Base-by-base conservation (phyloP, 2,329 filamentous ascomycete species). In the Talaromyces sp. region DNA sequence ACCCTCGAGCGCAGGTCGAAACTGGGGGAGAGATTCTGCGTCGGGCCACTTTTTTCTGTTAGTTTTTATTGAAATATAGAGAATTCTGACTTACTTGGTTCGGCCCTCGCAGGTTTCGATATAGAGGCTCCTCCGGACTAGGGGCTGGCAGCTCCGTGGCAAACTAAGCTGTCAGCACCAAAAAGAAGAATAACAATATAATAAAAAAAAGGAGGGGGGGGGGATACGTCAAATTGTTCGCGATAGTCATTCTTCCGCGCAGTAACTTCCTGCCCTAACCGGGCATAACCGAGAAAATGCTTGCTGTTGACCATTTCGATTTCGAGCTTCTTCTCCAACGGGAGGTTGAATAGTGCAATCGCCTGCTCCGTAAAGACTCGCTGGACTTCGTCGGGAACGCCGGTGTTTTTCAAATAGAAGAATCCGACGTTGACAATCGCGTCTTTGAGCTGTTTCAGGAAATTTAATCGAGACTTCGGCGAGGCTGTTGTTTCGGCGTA, bases 301-400 rank as follows among this genome's bases (percentile, higher is more conserved):
- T 71, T 72, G 60, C 71, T 75, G 47, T 76, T 72, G 14, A 75
- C 68, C 73, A 76, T 83, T 65, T 78, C 79, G 2, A 82, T 80
- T 44, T 81, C 75, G 61, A 81, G 72, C 64, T 82, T 82, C 64
- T 78, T 79, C 60, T 80, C 74, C 5, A 76, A 68, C 0, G 78
- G 73, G 2, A 81, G 66, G 2, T 74, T 68, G 59, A 82, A 83
- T 59, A 83, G 78, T 1, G 71, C 68, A 31, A 76, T 73, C 0
- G 75, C 75, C 60, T 79, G 76, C 50, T 70, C 31, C 28, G 78
- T 74, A 0, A 78, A 73, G 0, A 61, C 63, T 23, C 71, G 65
- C 18, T 67, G 68, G 2, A 68, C 61, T 7, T 63, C 28, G 1
- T 58, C 44, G 1, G 69, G 63, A 40, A 75, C 63, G 3, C 71